phyloP scores from a whole-genome alignment of 2,329 filamentous ascomycete species.

The Alternaria burnsii region DNA sequence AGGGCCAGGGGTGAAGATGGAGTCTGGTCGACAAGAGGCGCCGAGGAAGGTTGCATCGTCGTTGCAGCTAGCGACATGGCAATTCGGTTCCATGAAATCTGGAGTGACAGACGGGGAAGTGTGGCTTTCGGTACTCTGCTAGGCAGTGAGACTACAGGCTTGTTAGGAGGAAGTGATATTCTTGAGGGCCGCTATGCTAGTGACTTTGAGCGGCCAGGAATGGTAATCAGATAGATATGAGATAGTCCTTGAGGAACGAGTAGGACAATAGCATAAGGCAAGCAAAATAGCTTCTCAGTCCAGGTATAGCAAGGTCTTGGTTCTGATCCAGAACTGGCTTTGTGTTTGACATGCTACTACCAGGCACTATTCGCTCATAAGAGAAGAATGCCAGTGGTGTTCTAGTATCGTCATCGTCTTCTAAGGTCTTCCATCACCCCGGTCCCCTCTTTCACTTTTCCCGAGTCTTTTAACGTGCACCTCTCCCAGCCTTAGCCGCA shows the following conservation, averaged over 20 bases:
- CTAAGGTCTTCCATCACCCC: neutral
- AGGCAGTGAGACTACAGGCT: conserved; percentile 34
- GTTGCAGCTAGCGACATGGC: conserved; percentile 91
- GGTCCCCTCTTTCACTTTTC: neutral
- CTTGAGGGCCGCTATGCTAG: conserved; percentile 74
- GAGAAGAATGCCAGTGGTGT: neutral
- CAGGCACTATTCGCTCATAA: neutral
- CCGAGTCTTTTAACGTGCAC: neutral
- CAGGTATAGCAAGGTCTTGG: neutral
- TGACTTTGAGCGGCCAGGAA: conserved; percentile 75
- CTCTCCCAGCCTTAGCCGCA: neutral
- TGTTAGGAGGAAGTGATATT: conserved; percentile 84
- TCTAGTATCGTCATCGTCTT: neutral
- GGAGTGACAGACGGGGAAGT: conserved; percentile 65
- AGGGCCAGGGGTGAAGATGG: conserved; percentile 60
- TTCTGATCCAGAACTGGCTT: neutral
- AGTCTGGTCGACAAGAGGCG: conserved; percentile 64
- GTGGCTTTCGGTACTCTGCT: conserved; percentile 63
- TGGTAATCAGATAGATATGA: conserved; percentile 49
- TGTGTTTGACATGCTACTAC: neutral
- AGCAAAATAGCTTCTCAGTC: neutral
- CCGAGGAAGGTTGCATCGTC: conserved; percentile 82
- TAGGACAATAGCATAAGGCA: neutral
- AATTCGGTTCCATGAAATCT: conserved; percentile 95
- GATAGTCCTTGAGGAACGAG: neutral